Base-by-base conservation (phyloP, 169 alveolate genomes). In the Sarcocystis neurona region DNA sequence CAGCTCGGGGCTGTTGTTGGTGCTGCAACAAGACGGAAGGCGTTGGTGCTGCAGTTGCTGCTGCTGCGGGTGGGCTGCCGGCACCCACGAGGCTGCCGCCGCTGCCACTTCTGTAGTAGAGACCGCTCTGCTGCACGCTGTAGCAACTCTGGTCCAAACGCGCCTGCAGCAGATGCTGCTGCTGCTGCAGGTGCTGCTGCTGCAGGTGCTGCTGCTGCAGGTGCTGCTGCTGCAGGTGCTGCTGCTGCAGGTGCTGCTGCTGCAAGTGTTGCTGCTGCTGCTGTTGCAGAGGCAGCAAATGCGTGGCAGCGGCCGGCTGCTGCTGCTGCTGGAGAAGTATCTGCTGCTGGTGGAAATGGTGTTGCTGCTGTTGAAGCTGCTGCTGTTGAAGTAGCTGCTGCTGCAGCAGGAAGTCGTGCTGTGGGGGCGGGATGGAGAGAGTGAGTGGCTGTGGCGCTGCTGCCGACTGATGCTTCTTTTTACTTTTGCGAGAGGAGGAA, bases 311-410 rank as follows among this genome's bases (percentile, higher is more conserved):
- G n/a, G n/a, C n/a, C n/a, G n/a, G n/a, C n/a, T n/a, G n/a, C n/a
- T n/a, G n/a, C n/a, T 27, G 79, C 79, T 27, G 44, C 79, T 6
- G 4, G 50, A 37, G 84, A 53, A 15, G 58, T 60, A 15, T 15
- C 85, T 8, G 60, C 85, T 34, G 85, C 85, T 39, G 34, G 39
- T 0, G 63, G 43, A 77, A 63, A 63, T 63, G 75, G 27, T 63
- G 75, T 0, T 63, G 75, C 75, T 63, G 75, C 75, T 12, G 12
- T 8, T 6, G 32, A 39, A 12, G 43, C 82, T 32, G 20, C 34
- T 74, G 53, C 34, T 8, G 48, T 32, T 8, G 27, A 32, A 74
- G 82, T 6, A 74, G 66, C 23, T 53, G 66, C 23, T 23, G 66
- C 12, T 53, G 66, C 23, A 53, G 12, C 30, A 12, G 12, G 66